These are phyloP conservation scores for Venturia nashicola DNA, from an alignment of 2,329 filamentous ascomycete species.

Conservation along the genomic window DNA sequence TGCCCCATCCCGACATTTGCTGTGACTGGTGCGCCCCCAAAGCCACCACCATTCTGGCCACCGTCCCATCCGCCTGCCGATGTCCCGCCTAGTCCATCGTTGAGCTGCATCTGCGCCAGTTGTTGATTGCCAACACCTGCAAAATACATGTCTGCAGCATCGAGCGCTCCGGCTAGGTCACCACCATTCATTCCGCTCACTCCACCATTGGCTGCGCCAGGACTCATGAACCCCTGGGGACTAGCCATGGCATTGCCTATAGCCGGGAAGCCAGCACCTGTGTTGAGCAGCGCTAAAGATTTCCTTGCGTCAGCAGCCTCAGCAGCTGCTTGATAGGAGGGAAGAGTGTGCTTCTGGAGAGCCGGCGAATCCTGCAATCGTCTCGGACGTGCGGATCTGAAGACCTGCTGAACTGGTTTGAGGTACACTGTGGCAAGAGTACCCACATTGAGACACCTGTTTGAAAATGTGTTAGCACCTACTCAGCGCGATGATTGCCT, in stretches of 20 bases:
- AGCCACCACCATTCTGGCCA: not conserved
- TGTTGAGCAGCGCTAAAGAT: conserved; percentile 5
- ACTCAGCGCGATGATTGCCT: not conserved
- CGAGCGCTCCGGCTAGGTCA: conserved; percentile 9
- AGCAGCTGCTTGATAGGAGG: conserved; percentile 39
- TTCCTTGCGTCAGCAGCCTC: conserved; percentile 14
- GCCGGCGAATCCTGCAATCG: conserved; percentile 74
- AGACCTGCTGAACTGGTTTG: conserved; percentile 94
- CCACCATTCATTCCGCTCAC: conserved; percentile 10
- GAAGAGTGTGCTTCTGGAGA: conserved; percentile 60
- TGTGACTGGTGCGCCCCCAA: not conserved
- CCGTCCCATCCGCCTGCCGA: not conserved
- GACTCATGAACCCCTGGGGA: conserved; percentile 14
- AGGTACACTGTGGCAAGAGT: conserved; percentile 95
- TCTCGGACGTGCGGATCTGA: conserved; percentile 73
- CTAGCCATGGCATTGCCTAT: conserved; percentile 13
- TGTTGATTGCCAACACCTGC: conserved; percentile 7
- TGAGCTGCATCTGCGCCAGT: conserved; percentile 8
- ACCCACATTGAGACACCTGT: conserved; percentile 72
- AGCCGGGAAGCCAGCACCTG: not conserved
- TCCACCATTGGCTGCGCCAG: conserved; percentile 15
- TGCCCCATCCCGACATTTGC: not conserved
- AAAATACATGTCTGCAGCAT: conserved; percentile 12
- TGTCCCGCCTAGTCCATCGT: not conserved
- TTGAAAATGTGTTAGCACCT: not conserved